Evolutionary conservation across 352 stramenopile species (phyloP), one percentile per base, ranked within the genome.

Genomic region (Achlya hypogyna): DNA sequence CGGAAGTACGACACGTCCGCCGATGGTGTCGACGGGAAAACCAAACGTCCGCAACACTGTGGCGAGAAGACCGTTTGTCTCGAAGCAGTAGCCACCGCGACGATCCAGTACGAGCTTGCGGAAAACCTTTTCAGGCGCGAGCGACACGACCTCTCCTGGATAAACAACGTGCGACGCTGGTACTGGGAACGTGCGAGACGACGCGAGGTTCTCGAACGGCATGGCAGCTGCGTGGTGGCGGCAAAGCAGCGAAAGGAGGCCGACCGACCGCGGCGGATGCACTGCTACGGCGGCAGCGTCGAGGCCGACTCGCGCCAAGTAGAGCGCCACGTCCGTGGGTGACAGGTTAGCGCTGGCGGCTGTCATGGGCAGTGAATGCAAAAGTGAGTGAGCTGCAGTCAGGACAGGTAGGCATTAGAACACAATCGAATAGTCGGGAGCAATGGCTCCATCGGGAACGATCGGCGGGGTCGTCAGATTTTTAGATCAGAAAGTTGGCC

Each of bases 201-300:
- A 8, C 18, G 56, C 16, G 22, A 64, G 56, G 56, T 64, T 64
- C 27, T 64, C 56, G 27, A 64, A 64, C 42, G 56, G 56, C 16
- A 64, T 53, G 9, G 56, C n/a, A 4, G 20, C 6, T 20, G 18
- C 20, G 28, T 64, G 56, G 31, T 9, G 28, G 9, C 18, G 31
- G 28, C 16, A 16, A 10, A 64, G 18, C 8, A 23, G 27, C 22
- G 16, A 18, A 8, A 64, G 29, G 35, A 64, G 20, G 9, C 12
- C 56, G 28, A 59, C 14, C 51, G 51, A 59, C 51, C 34, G 34
- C 34, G 34, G 34, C 34, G 34, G n/a, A n/a, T n/a, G n/a, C n/a
- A n/a, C n/a, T n/a, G n/a, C n/a, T n/a, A n/a, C n/a, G n/a, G n/a
- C n/a, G n/a, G n/a, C n/a, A n/a, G n/a, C n/a, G n/a, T n/a, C n/a